phyloP scores from a whole-genome alignment of 768 basidiomycete genomes.

The Russula emetica region DNA sequence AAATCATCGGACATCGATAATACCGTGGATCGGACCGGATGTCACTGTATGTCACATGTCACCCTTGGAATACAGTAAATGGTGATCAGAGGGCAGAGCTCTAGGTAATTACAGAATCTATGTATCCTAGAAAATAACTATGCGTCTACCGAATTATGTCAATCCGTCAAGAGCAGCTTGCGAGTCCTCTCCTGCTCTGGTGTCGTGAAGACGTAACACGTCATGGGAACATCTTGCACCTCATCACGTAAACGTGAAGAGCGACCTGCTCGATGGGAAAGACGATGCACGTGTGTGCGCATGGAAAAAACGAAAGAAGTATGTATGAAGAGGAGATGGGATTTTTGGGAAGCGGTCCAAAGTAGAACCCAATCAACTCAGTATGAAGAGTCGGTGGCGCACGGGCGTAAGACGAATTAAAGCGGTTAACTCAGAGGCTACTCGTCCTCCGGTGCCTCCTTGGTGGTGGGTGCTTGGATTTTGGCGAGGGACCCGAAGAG shows the following conservation, averaged over 20 bases:
- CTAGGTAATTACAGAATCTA: not conserved
- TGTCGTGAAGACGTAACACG: slow-evolving; percentile 4
- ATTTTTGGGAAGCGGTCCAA: not conserved
- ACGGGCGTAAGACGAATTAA: not conserved
- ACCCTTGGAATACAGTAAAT: not conserved
- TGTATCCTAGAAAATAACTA: slow-evolving; percentile 14
- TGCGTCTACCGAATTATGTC: not conserved
- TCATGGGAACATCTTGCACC: slow-evolving; percentile 5
- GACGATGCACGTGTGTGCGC: slow-evolving; percentile 11
- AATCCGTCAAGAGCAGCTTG: not conserved
- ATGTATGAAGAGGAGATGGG: not conserved
- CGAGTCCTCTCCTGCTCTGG: slow-evolving; percentile 2
- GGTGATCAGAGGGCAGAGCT: not conserved
- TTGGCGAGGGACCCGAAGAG: slow-evolving; percentile 17
- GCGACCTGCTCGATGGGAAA: not conserved
- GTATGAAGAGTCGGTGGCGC: not conserved
- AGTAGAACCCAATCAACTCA: slow-evolving; percentile 1
- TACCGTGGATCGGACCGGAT: too few relatives aligned
- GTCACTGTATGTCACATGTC: not conserved
- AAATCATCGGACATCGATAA: not conserved
- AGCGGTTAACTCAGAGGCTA: slow-evolving; percentile 9
- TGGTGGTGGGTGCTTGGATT: slow-evolving; percentile 8
- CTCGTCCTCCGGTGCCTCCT: slow-evolving; percentile 20
- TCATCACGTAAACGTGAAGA: not conserved
- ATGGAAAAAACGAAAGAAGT: not conserved